Evolutionary conservation across 371 early-diverging fungal genomes (phyloP), one percentile per base, ranked within the genome.

Genomic region (Funneliformis caledonium): DNA sequence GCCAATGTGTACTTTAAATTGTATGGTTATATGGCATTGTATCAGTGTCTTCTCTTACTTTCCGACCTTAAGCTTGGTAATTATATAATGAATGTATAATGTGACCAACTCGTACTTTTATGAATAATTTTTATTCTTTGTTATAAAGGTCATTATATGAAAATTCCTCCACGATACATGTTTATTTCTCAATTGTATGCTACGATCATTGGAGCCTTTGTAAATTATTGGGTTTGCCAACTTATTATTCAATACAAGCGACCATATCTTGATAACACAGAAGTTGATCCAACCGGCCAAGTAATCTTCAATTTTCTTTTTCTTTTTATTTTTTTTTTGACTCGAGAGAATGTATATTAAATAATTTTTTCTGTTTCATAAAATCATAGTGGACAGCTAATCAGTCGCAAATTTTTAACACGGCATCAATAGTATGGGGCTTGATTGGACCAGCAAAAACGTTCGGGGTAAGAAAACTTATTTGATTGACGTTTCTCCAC

Each of bases 401-500:
- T 62, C 1, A 5, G 1, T 62, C 64, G 2, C n/a, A 62, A 62
- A 72, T 83, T n/a, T 86, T 87, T 62, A 81, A 85, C 68, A 83
- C 83, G 31, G 83, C 86, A 6, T 82, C 86, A 4, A 83, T 87
- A 50, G 83, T 86, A 43, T 94, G 92, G 93, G 94, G 94, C 70
- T 89, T 91, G 1, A 87, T 94, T 16, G 94, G 94, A 10, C 94
- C 95, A 12, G 75, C 85, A 22, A 87, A 85, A 60, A 90, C 93
- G 90, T 92, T 93, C 81, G 89, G 93, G 47, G 26, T 69, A 26
- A 43, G 3, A 2, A 9, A 69, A 26, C 16, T 37, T 37, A 37
- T 69, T 2, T 62, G 26, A 26, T n/a, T n/a, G n/a, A 62, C n/a
- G 26, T 1, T 26, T n/a, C 11, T 62, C 26, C 16, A n/a, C 9